phyloP scores from a whole-genome alignment of 345 rosid species.

The Eucalyptus urophylla region DNA sequence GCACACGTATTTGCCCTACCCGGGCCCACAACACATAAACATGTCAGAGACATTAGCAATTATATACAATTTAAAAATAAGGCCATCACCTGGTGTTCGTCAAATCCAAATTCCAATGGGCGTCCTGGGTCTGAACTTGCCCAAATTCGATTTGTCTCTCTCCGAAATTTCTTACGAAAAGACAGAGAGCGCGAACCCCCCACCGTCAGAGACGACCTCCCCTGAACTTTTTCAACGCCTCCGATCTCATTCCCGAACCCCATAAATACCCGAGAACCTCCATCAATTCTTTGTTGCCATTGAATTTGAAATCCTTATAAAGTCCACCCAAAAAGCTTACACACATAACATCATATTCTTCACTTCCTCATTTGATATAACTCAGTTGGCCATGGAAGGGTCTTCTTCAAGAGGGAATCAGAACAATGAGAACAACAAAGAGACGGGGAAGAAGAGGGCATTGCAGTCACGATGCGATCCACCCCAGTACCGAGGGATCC shows the following conservation, averaged over 20 bases:
- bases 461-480: background rate
- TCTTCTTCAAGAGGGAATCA: background rate
- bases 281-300: background rate
- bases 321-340: background rate
- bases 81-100: background rate
- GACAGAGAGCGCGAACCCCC: background rate
- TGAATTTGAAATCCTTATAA: background rate
- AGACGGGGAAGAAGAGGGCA: background rate
- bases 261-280: background rate
- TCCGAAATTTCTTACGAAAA: background rate
- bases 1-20: background rate
- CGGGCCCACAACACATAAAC: background rate
- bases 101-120: background rate
- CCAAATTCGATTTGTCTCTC: background rate
- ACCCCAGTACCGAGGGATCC: conserved; percentile 49
- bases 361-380: background rate
- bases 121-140: background rate
- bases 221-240: background rate
- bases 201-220: background rate
- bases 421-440: background rate
- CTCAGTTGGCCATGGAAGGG: background rate
- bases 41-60: background rate
- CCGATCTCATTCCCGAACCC: background rate
- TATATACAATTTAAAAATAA: background rate
- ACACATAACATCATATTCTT: background rate